Evolutionary conservation across 2,329 filamentous ascomycete genomes (phyloP), one percentile per base, ranked within the genome.

Genomic region (Nothophoma quercina): DNA sequence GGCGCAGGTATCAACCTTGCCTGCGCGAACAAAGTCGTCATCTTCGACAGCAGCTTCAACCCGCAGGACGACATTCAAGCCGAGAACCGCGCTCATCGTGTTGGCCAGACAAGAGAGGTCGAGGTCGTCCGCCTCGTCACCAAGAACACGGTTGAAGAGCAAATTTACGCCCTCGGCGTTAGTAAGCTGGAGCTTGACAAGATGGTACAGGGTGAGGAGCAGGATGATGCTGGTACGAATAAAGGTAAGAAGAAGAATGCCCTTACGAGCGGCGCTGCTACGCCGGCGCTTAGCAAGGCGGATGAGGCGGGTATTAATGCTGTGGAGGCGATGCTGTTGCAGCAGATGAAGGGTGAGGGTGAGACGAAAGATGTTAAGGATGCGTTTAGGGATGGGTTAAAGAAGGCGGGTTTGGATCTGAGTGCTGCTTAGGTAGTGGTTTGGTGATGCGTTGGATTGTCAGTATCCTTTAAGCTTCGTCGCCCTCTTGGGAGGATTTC

Each of bases 1-100:
- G 95, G 95, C n/a, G 95, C 93, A 0, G 95, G 95, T 32, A 96
- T 99, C 78, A 99, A 99, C 74, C 78, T 99, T 47, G 95, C 93
- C 7, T 90, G 89, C 28, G 95, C 95, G 4, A 98, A 98, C 79
- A 98, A 97, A 76, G 93, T 99, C 63, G 86, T 99, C 75, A 95
- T 99, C 67, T 97, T 98, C 72, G 95, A 99, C 75, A 89, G 90
- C 59, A 91, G 88, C n/a, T 96, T 97, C 78, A 99, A 99, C 65
- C 95, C 95, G 0, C 95, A 99, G 71, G 93, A 98, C 63, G 95
- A 99, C 70, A 87, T 96, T n/a, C 95, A 99, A 73, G 95, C 95
- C 0, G 95, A 98, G 79, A 98, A 99, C 73, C 88, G 95, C 15
- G 95, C 95, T 0, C 95, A 99, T 76, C 88, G 95, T 12, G 90